These are phyloP conservation scores for Skeletonema costatum DNA, from an alignment of 108 stramenopile genomes.

Conservation along the genomic window DNA sequence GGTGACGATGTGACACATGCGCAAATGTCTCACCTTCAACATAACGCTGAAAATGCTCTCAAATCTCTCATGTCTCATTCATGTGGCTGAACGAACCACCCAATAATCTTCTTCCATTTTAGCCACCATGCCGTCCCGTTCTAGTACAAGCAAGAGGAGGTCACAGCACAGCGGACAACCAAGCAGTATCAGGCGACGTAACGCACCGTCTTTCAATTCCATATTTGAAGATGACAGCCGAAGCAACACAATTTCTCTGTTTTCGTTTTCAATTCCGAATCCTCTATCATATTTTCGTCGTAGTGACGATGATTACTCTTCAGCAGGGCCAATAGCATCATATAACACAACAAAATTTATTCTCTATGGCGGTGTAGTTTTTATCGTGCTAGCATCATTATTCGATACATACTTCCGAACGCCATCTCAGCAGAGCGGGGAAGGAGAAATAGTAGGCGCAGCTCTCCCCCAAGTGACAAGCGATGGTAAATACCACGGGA, in stretches of 20 bases:
- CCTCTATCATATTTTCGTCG: slow-evolving; percentile 5
- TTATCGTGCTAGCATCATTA: slow-evolving; percentile 10
- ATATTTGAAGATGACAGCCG: not conserved
- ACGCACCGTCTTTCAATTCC: not conserved
- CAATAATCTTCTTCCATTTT: too few species aligned
- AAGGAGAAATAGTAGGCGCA: not conserved
- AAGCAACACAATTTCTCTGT: not conserved
- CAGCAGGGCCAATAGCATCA: not conserved
- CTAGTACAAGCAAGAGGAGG: not conserved
- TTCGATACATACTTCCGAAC: slow-evolving; percentile 8
- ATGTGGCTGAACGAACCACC: too few species aligned
- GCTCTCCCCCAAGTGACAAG: slow-evolving; percentile 14
- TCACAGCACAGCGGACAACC: not conserved
- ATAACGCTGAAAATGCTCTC: too few species aligned
- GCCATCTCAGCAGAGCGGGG: not conserved
- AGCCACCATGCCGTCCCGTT: not conserved
- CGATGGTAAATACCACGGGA: slow-evolving; percentile 51
- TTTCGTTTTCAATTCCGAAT: slow-evolving; percentile 6
- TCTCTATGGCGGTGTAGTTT: slow-evolving; percentile 1
- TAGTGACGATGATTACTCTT: not conserved
- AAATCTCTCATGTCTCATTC: too few species aligned
- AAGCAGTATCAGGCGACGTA: not conserved
- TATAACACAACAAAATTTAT: slow-evolving; percentile 12
- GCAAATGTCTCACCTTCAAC: too few species aligned
- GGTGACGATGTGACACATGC: too few species aligned